Conservation (phyloP, 306 rosid genomes). For the Rosa rugosa region DNA sequence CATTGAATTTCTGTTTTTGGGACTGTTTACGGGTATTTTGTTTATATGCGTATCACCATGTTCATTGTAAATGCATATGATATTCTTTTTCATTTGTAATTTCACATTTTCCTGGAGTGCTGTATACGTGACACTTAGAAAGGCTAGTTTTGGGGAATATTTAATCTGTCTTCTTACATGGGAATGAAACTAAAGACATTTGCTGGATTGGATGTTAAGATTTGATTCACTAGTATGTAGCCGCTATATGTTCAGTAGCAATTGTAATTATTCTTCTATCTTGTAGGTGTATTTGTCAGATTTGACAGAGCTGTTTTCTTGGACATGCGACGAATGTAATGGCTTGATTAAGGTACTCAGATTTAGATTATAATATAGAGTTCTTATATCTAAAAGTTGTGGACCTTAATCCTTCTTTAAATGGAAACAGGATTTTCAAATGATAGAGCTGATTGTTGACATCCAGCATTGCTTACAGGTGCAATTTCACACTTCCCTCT, state of each 20-base stretch:
- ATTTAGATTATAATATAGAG: conserved; percentile 10
- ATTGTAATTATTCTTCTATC: conserved; percentile 29
- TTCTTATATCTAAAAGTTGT: background rate
- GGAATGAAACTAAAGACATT: background rate
- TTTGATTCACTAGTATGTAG: too few species aligned
- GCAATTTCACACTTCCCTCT: conserved; percentile 18
- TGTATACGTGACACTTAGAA: conserved; percentile 14
- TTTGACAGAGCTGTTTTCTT: conserved; percentile 78
- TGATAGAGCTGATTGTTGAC: conserved; percentile 91
- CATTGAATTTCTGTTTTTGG: background rate
- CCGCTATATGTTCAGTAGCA: background rate
- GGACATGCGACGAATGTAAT: conserved; percentile 83
- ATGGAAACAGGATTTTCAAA: conserved; percentile 83
- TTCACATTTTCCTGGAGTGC: conserved; percentile 1
- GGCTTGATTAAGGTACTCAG: conserved; percentile 76
- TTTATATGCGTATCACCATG: background rate
- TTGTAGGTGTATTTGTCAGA: conserved; percentile 91
- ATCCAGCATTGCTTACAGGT: conserved; percentile 97
- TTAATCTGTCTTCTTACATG: conserved; percentile 4
- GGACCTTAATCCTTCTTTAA: conserved; percentile 27
- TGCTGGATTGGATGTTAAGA: background rate
- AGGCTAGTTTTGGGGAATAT: conserved; percentile 19
- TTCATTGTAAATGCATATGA: background rate
- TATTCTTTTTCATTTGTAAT: background rate
- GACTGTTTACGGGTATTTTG: background rate